Evolutionary conservation across 2,329 filamentous ascomycete genomes (phyloP), one percentile per base, ranked within the genome.

Genomic region (Pyrenophora teres): DNA sequence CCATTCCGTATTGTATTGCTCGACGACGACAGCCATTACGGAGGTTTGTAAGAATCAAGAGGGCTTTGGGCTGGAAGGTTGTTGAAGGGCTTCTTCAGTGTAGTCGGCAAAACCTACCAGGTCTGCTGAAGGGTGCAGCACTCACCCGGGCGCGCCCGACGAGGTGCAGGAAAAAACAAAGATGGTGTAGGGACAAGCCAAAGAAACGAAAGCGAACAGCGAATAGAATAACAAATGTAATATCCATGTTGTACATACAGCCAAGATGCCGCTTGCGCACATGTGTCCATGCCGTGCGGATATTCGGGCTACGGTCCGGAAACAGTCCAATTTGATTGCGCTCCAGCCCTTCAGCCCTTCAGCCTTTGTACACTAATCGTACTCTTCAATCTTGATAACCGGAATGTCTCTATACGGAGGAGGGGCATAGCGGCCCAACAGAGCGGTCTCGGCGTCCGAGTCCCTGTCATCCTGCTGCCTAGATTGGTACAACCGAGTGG

Each of bases 1-100:
- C 70, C 67, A 72, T 30, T 54, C 43, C 6, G 61, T 50, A 31
- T 69, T 60, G 60, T 73, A 70, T n/a, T 54, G 50, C 42, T 65
- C 59, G 16, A 70, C 57, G 6, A 48, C 33, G 41, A 63, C 54
- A 12, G 68, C 56, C 64, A 68, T 69, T 2, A 25, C 23, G 8
- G 27, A 40, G 18, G 40, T 15, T 6, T 8, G 10, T 12, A 18
- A 8, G 19, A 25, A 2, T 40, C 21, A 3, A 30, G 33, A 12
- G 30, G 21, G 16, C 12, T 10, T 15, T 6, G 4, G 39, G 25
- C 25, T 27, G 25, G 13, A 41, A 23, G 31, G 16, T 40, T 25
- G 45, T 30, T 25, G 25, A 18, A 13, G 16, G 46, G 15, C 33
- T 36, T 25, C 31, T 15, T n/a, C 16, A 38, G 3, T 32, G 39